A percentile compares a stretch with the other conserved stretches of the same genome.
phyloP scores from a whole-genome alignment of 805 yeast genomes.

The Danielia reshetovae region DNA sequence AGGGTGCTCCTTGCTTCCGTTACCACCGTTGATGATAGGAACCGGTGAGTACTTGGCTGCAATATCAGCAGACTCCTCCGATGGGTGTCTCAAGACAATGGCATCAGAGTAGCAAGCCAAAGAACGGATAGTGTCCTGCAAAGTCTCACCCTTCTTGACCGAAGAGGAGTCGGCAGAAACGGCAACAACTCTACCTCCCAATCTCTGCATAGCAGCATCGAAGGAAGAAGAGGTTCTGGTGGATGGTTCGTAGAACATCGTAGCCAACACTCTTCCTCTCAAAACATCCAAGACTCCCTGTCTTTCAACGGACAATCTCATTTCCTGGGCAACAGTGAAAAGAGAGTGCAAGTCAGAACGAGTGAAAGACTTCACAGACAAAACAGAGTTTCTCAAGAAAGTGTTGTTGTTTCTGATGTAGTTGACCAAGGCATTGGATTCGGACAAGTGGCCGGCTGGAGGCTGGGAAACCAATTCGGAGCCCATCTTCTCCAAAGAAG shows the following conservation, averaged over 20 bases:
- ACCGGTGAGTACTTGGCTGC: constrained; percentile 97
- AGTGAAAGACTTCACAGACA: constrained; percentile 82
- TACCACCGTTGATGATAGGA: constrained; percentile 97
- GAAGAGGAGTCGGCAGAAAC: constrained; percentile 86
- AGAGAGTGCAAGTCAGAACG: constrained; percentile 88
- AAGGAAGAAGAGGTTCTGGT: constrained; percentile 96
- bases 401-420: constrained; percentile 82
- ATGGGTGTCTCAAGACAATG: constrained; percentile 94
- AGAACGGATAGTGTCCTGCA: constrained; percentile 94
- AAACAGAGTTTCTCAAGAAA: constrained; percentile 81
- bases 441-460: constrained; percentile 65
- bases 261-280: constrained; percentile 86
- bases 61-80: constrained; percentile 83
- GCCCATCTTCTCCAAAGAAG: constrained; percentile 47
- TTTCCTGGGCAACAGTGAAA: constrained; percentile 96
- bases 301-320: constrained; percentile 95
- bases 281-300: constrained; percentile 89
- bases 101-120: constrained; percentile 96
- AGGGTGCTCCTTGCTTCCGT: constrained; percentile 97
- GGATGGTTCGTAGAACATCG: constrained; percentile 97
- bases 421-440: constrained; percentile 74
- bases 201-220: constrained; percentile 99
- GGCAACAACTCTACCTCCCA: constrained; percentile 95
- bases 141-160: constrained; percentile 95
- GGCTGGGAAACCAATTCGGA: constrained; percentile 71